Conservation (phyloP, 495 filamentous ascomycete species). For the Xylaria castorea region DNA sequence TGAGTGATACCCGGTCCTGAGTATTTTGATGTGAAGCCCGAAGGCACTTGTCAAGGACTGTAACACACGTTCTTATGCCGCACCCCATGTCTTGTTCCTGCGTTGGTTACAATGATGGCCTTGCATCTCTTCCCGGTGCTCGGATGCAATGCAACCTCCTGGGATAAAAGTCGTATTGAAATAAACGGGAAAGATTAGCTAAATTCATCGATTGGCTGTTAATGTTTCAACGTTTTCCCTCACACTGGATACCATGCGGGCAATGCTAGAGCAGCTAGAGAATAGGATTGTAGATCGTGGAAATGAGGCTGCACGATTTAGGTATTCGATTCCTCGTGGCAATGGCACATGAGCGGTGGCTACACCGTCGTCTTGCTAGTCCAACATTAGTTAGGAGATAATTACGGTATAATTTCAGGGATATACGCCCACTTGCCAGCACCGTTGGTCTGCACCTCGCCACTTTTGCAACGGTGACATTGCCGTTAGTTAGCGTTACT, state of each 20-base stretch:
- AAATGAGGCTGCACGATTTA: conserved; percentile 27
- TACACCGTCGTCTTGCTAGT: conserved; percentile 19
- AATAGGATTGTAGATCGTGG: conserved; percentile 17
- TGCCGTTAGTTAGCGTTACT: conserved; percentile 15
- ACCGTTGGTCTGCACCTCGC: neutral
- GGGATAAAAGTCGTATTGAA: conserved; percentile 14
- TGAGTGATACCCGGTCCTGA: neutral
- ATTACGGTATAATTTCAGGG: conserved; percentile 21
- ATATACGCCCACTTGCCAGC: neutral
- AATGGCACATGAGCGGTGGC: conserved; percentile 15
- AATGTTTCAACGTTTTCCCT: conserved; percentile 11
- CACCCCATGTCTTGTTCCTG: conserved; percentile 26
- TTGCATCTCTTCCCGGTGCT: conserved; percentile 17
- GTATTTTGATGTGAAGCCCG: neutral
- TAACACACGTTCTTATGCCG: conserved; percentile 19
- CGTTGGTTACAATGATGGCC: conserved; percentile 17
- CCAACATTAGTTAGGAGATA: conserved; percentile 18
- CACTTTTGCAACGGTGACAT: neutral
- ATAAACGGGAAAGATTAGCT: conserved; percentile 7
- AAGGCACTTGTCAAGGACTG: neutral
- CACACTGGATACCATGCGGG: conserved; percentile 14
- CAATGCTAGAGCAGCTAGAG: conserved; percentile 2
- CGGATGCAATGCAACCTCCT: conserved; percentile 29
- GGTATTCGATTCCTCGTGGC: conserved; percentile 19
- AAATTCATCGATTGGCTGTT: conserved; percentile 23